Evolutionary conservation across 73 alveolate species (phyloP).

Genomic region (Tetrahymena elliotti): DNA sequence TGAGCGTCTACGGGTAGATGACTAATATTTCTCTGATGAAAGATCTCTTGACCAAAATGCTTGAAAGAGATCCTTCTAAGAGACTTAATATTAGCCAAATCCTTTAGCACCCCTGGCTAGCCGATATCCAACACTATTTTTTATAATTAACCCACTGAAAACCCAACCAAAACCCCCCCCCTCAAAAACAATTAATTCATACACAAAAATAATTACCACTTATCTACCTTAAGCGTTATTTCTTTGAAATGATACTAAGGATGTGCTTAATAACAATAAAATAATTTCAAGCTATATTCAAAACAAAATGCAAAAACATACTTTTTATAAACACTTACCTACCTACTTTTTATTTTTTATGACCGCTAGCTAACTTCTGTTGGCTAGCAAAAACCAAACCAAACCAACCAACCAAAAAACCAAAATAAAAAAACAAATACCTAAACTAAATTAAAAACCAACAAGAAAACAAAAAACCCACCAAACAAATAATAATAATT

Average conservation of each 20-base stretch:
- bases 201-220: neutral
- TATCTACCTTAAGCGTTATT: neutral
- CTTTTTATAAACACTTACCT: too few relatives aligned
- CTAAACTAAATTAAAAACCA: neutral
- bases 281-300: neutral
- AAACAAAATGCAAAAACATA: neutral
- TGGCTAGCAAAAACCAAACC: neutral
- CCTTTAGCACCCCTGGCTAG: slow-evolving; percentile 15
- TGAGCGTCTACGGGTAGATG: slow-evolving; percentile 1
- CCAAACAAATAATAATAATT: neutral
- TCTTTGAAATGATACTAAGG: neutral
- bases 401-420: neutral
- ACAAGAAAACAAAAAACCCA: neutral
- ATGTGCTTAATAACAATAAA: neutral
- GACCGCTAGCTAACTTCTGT: neutral
- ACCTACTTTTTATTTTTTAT: neutral
- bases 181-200: neutral
- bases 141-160: neutral
- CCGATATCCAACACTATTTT: neutral
- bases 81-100: slow-evolving; percentile 1
- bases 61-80: slow-evolving; percentile 16
- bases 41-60: slow-evolving; percentile 30
- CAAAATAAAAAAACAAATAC: neutral
- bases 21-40: neutral
- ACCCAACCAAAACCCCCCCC: neutral